Percentiles rank a stretch among this genome's conserved stretches.
Evolutionary conservation across 179 eudicot genomes (phyloP).

Genomic region (Silene coronaria): DNA sequence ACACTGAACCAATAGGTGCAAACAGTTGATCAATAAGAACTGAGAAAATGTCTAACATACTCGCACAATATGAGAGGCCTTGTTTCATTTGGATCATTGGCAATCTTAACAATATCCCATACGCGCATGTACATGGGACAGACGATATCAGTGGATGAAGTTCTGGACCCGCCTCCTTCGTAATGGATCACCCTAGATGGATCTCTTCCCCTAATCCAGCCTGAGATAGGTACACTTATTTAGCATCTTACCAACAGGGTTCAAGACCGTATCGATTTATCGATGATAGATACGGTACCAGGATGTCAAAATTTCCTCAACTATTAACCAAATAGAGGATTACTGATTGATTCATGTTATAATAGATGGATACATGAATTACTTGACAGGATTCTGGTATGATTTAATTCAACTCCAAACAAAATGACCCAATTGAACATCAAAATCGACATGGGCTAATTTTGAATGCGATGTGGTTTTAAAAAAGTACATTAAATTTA

Average conservation of each 20-base stretch:
- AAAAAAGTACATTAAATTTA: too few species aligned
- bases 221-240: conserved; percentile 34
- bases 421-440: too few species aligned
- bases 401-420: background rate
- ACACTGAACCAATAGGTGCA: background rate
- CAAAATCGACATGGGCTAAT: too few species aligned
- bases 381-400: background rate
- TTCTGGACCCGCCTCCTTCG: conserved; percentile 97
- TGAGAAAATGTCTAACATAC: conserved; percentile 41
- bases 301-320: background rate
- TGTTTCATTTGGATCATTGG: conserved; percentile 75
- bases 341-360: background rate
- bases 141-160: conserved; percentile 86
- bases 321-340: background rate
- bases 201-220: conserved; percentile 89
- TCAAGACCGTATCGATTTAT: background rate
- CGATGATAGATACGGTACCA: background rate
- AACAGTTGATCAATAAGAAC: background rate
- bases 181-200: conserved; percentile 82
- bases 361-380: background rate
- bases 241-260: conserved; percentile 8
- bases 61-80: conserved; percentile 96
- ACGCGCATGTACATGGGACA: conserved; percentile 99
- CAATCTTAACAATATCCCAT: conserved; percentile 82
- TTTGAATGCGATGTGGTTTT: too few species aligned